Percentiles rank a stretch among this genome's conserved stretches.
Evolutionary conservation across 345 rosid genomes (phyloP).

Genomic region (Brassica nigra): DNA sequence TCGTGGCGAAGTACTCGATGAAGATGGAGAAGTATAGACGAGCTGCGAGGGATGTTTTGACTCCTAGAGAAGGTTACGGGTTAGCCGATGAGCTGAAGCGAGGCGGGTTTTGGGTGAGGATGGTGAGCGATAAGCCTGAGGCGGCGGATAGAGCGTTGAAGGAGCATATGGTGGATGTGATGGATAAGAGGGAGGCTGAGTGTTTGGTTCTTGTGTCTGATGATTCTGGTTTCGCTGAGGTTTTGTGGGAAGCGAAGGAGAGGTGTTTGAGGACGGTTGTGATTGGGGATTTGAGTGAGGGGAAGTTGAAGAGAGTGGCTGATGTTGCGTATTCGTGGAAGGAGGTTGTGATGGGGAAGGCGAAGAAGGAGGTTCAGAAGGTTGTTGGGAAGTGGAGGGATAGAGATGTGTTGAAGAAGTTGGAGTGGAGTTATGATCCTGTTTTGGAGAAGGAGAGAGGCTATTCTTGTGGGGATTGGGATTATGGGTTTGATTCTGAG

Average conservation of each 20-base stretch:
- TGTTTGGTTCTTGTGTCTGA: slow-evolving; percentile 84
- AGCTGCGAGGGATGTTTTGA: slow-evolving; percentile 56
- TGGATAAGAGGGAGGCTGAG: slow-evolving; percentile 71
- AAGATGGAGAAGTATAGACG: slow-evolving; percentile 81
- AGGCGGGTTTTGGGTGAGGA: slow-evolving; percentile 72
- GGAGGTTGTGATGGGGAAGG: slow-evolving; percentile 83
- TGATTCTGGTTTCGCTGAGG: slow-evolving; percentile 71
- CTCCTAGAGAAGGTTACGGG: slow-evolving; percentile 71
- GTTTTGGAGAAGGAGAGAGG: slow-evolving; percentile 45
- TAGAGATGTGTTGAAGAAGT: slow-evolving; percentile 60
- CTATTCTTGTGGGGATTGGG: slow-evolving; percentile 21
- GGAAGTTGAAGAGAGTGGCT: not conserved
- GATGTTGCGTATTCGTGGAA: slow-evolving; percentile 61
- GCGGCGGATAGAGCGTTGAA: slow-evolving; percentile 71
- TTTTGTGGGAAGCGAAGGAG: slow-evolving; percentile 68
- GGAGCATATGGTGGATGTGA: slow-evolving; percentile 68
- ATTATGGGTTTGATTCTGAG: slow-evolving; percentile 29
- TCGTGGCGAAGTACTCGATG: slow-evolving; percentile 70
- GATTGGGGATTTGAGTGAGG: slow-evolving; percentile 54
- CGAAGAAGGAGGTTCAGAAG: slow-evolving; percentile 74
- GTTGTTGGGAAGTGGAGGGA: slow-evolving; percentile 78
- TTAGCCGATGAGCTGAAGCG: slow-evolving; percentile 71
- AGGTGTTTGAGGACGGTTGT: slow-evolving; percentile 81
- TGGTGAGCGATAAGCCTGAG: slow-evolving; percentile 72
- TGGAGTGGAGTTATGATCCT: slow-evolving; percentile 82